Evolutionary conservation across 2,329 filamentous ascomycete species (phyloP).

Genomic region (Xylaria sp.): DNA sequence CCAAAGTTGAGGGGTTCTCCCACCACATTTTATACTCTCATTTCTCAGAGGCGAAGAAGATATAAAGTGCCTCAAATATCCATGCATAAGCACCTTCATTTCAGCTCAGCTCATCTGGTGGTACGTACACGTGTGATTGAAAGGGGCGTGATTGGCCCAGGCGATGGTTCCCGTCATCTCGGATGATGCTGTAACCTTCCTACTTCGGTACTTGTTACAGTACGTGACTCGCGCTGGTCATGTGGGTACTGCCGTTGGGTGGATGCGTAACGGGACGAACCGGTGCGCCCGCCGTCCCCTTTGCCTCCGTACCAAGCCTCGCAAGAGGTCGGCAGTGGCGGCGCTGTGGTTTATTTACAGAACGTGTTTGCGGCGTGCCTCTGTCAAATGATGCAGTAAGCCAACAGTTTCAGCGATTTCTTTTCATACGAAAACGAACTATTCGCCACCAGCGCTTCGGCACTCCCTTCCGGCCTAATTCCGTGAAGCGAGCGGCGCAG

Average conservation of each 20-base stretch:
- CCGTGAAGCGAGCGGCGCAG: too few relatives aligned
- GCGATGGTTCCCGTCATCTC: background rate
- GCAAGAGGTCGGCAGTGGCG: background rate
- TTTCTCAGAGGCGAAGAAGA: background rate
- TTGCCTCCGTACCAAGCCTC: background rate
- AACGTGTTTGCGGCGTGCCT: background rate
- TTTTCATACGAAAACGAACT: too few relatives aligned
- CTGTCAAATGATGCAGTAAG: background rate
- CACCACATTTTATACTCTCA: conserved; percentile 2
- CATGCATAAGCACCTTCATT: background rate
- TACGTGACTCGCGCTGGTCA: conserved; percentile 6
- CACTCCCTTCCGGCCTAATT: too few relatives aligned
- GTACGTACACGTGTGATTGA: conserved; percentile 15
- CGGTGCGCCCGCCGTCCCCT: too few relatives aligned
- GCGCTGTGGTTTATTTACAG: background rate
- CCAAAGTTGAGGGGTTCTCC: background rate
- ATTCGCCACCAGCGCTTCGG: too few relatives aligned
- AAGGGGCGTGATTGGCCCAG: conserved; percentile 16
- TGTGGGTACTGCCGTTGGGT: conserved; percentile 7
- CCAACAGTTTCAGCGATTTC: background rate
- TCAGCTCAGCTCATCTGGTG: conserved; percentile 1
- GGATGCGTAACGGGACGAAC: too few relatives aligned
- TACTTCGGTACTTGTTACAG: conserved; percentile 14
- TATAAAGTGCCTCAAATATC: background rate
- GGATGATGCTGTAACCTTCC: conserved; percentile 23